A percentile compares a stretch with the other conserved stretches of the same genome.
phyloP scores from a whole-genome alignment of 2,329 filamentous ascomycete genomes.

The Stylonectria norvegica region DNA sequence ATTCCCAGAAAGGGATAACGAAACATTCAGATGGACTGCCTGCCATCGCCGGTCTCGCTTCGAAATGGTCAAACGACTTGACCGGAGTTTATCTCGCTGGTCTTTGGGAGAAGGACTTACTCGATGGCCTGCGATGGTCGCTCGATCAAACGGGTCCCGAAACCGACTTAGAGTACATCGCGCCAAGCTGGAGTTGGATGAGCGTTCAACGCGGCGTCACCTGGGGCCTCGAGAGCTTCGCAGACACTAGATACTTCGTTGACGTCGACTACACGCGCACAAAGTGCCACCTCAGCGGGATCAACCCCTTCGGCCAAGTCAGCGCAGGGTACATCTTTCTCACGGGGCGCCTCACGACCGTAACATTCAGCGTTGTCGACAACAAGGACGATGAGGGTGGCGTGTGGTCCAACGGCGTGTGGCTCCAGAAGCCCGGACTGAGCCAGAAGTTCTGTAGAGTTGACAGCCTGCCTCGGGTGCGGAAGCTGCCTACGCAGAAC shows the following conservation, averaged over 20 bases:
- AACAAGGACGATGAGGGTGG: too few species aligned
- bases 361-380: conserved; percentile 4
- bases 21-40: conserved; percentile 20
- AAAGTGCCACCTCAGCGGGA: conserved; percentile 4
- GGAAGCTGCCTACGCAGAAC: conserved; percentile 3
- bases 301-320: conserved; percentile 19
- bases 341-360: conserved; percentile 12
- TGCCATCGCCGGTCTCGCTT: conserved; percentile 23
- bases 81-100: conserved; percentile 25
- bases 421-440: conserved; percentile 8
- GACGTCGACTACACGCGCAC: conserved; percentile 10
- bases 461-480: conserved; percentile 16
- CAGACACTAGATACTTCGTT: conserved; percentile 11
- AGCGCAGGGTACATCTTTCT: conserved; percentile 19
- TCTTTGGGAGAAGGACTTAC: conserved; percentile 21
- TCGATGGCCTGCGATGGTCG: conserved; percentile 18
- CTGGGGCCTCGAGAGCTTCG: conserved; percentile 15
- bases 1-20: conserved; percentile 22
- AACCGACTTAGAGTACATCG: conserved; percentile 5
- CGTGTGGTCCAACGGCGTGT: too few species aligned
- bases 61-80: conserved; percentile 12
- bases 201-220: conserved; percentile 21
- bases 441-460: conserved; percentile 5
- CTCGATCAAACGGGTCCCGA: conserved; percentile 11
- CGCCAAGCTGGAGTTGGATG: conserved; percentile 27